phyloP scores from a whole-genome alignment of 306 rosid genomes.

The Herpetospermum pedunculosum region DNA sequence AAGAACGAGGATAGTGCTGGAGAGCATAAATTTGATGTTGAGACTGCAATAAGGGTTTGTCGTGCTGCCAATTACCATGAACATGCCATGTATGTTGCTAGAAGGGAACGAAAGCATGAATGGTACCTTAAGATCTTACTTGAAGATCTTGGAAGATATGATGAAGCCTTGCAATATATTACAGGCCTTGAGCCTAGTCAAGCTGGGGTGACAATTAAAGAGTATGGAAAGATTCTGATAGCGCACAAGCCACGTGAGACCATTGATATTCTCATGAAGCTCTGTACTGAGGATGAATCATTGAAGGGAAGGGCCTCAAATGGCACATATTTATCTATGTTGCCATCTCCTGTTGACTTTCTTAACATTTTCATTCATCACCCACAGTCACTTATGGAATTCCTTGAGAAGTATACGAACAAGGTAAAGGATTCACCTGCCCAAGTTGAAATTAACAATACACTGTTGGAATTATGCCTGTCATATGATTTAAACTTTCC shows the following conservation, averaged over 20 bases:
- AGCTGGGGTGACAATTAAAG: constrained; percentile 87
- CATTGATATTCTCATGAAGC: constrained; percentile 73
- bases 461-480: constrained; percentile 84
- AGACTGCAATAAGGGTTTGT: constrained; percentile 93
- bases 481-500: constrained; percentile 78
- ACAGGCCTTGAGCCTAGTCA: constrained; percentile 87
- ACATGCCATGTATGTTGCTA: constrained; percentile 99
- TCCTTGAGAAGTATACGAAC: constrained; percentile 76
- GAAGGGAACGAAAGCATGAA: constrained; percentile 88
- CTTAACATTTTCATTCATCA: constrained; percentile 88
- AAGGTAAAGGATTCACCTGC: constrained; percentile 94
- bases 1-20: constrained; percentile 77
- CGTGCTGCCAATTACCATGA: constrained; percentile 98
- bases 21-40: constrained; percentile 88
- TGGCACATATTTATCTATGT: constrained; percentile 52
- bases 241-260: constrained; percentile 92
- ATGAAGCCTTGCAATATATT: constrained; percentile 83
- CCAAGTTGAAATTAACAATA: constrained; percentile 92
- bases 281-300: constrained; percentile 74
- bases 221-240: constrained; percentile 92
- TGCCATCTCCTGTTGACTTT: constrained; percentile 98
- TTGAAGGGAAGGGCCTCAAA: constrained; percentile 36
- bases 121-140: constrained; percentile 94
- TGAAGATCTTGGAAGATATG: constrained; percentile 96
- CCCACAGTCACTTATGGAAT: constrained; percentile 81